Evolutionary conservation across 257 asterid genomes (phyloP), one percentile per base, ranked within the genome.

Genomic region (Oldenlandia corymbosa): DNA sequence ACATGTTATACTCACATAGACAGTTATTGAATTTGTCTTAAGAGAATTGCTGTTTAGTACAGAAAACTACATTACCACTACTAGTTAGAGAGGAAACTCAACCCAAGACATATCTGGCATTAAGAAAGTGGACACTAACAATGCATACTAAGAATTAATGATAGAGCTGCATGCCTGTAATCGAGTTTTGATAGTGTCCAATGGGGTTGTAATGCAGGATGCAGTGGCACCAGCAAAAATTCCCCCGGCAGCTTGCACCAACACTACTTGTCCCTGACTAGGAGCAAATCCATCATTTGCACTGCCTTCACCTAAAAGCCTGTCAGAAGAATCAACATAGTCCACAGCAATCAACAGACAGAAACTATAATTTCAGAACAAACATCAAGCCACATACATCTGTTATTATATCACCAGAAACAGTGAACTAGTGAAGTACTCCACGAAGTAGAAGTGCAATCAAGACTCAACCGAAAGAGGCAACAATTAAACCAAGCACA

Each of bases 181-280:
- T 67, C 99, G 90, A 50, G 99, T 92, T 76, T 92, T 92, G 37
- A 92, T 89, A 34, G 99, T 92, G 66, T 92, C 97, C 83, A 92
- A 62, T 42, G 99, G 99, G 53, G 95, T 89, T 52, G 99, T 92
- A 64, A 92, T 71, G 69, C 84, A 85, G 62, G 99, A 85, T 71
- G 99, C 95, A 66, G 97, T 75, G 20, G 95, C 95, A 68, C 94
- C 99, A 7, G 97, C 99, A 58, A 81, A 20, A 77, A 89, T 79
- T 68, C 97, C 99, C 64, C 99, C 99, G 54, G 88, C 89, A 70
- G 95, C 99, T 81, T 92, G 99, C 70, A 87, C 99, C 75, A 72
- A 7, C 59, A 92, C 58, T 64, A 89, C 77, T 60, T 75, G 76
- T 68, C 91, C 85, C 74, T 69, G 77, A 63, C 81, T 79, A 67